These are phyloP conservation scores for Nannizzia gypsea DNA, from an alignment of 2,329 filamentous ascomycete genomes.

Conservation along the genomic window DNA sequence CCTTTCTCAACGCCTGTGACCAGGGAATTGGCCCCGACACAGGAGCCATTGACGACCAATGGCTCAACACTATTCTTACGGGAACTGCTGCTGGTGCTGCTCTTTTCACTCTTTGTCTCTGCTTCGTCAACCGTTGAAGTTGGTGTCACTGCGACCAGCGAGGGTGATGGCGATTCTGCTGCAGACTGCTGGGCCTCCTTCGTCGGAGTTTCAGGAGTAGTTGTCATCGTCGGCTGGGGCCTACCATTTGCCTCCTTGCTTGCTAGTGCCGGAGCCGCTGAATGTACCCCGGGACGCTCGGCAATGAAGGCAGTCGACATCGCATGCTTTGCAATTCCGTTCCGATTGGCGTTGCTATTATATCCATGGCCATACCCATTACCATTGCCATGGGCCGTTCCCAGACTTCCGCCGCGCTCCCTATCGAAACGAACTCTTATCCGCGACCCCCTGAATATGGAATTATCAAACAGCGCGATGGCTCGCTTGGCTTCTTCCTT, in stretches of 20 bases:
- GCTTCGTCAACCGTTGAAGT: constrained; percentile 14
- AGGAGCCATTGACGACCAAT: constrained; percentile 27
- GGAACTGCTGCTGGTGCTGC: not conserved
- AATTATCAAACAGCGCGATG: constrained; percentile 24
- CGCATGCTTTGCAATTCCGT: not conserved
- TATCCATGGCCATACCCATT: not conserved
- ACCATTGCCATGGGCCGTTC: constrained; percentile 6
- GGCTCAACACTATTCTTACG: constrained; percentile 19
- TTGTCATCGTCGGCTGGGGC: not conserved
- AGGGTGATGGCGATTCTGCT: not conserved
- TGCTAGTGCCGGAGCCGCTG: too few species aligned
- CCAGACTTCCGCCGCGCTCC: constrained; percentile 12
- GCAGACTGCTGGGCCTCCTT: not conserved
- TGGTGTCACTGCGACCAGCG: constrained; percentile 12
- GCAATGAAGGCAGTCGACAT: not conserved
- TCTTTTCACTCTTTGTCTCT: constrained; percentile 9
- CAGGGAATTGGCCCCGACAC: constrained; percentile 15
- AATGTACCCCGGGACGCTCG: not conserved
- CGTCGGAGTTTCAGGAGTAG: not conserved
- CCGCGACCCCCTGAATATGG: constrained; percentile 23
- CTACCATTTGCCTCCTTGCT: not conserved
- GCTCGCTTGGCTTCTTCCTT: constrained; percentile 28
- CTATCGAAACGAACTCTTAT: constrained; percentile 26
- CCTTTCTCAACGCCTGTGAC: not conserved
- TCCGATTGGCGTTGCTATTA: not conserved